Evolutionary conservation across 345 rosid genomes (phyloP).

Genomic region (Moricandia moricandioides): DNA sequence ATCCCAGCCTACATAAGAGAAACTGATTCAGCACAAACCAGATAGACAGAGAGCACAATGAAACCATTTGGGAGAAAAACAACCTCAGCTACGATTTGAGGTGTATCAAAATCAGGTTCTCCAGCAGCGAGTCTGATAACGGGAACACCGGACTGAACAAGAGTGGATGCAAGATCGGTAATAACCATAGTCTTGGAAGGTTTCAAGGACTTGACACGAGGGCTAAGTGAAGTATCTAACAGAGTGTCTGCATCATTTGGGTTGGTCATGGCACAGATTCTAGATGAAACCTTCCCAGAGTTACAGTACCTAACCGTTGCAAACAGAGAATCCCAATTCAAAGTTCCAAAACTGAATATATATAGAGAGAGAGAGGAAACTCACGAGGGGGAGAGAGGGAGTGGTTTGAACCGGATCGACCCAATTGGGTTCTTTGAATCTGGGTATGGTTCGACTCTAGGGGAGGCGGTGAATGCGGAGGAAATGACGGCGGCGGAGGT

Average conservation of each 20-base stretch:
- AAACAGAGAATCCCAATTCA: not conserved
- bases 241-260: constrained; percentile 30
- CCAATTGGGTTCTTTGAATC: constrained; percentile 27
- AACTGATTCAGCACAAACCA: not conserved
- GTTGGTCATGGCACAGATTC: constrained; percentile 44
- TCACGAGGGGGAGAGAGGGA: constrained; percentile 38
- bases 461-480: not conserved
- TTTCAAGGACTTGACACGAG: constrained; percentile 75
- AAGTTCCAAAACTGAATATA: not conserved
- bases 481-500: constrained; percentile 26
- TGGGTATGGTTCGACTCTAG: not conserved
- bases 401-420: constrained; percentile 41
- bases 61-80: not conserved
- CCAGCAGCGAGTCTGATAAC: constrained; percentile 94
- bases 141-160: constrained; percentile 82
- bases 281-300: not conserved
- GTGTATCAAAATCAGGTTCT: constrained; percentile 97
- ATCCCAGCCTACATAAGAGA: constrained; percentile 64
- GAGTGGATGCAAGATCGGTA: constrained; percentile 91
- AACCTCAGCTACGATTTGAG: constrained; percentile 76
- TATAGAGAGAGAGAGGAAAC: not conserved
- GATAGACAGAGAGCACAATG: not conserved
- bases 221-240: constrained; percentile 71
- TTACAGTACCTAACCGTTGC: not conserved
- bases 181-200: constrained; percentile 94